phyloP scores from a whole-genome alignment of 2,329 filamentous ascomycete species.

The Microdochium trichocladiopsis region DNA sequence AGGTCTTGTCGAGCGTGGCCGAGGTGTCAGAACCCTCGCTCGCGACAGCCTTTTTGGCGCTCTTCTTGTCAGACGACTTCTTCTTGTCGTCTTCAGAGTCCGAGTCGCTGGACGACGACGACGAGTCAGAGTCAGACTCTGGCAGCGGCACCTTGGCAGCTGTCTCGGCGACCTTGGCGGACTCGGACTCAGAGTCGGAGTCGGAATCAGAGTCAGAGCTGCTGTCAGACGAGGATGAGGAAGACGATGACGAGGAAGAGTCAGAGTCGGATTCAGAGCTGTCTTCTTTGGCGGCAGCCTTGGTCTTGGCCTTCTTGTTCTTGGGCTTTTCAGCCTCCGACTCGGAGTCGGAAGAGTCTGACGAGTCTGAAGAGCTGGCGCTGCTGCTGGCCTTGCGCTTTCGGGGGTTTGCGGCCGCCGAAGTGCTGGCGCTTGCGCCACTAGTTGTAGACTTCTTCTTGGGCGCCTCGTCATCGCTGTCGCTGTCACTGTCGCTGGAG shows the following conservation, averaged over 20 bases:
- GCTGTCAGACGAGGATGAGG: conserved; percentile 16
- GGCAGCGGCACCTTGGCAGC: conserved; percentile 32
- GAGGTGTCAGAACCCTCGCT: conserved; percentile 29
- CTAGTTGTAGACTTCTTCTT: conserved; percentile 11
- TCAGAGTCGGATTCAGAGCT: conserved; percentile 27
- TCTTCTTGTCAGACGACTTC: conserved; percentile 15
- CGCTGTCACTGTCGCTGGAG: conserved; percentile 21
- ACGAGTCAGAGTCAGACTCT: conserved; percentile 28
- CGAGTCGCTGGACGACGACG: conserved; percentile 28
- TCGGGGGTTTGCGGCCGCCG: conserved; percentile 29
- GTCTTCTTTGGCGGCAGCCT: conserved; percentile 2
- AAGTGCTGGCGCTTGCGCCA: conserved; percentile 17
- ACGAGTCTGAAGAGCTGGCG: conserved; percentile 29
- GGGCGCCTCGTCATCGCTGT: conserved; percentile 17
- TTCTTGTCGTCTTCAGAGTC: conserved; percentile 27
- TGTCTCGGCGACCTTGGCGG: conserved; percentile 13
- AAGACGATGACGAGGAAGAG: conserved; percentile 19
- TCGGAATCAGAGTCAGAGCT: conserved; percentile 30
- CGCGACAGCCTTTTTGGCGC: conserved; percentile 6
- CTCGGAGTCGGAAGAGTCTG: conserved; percentile 23
- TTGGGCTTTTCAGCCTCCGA: conserved; percentile 20
- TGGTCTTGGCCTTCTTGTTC: conserved; percentile 3
- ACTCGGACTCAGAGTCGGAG: conserved; percentile 25
- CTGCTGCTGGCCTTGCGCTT: conserved; percentile 47
- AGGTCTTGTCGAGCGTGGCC: conserved; percentile 44